Percentiles rank a stretch among this genome's conserved stretches.
Conservation (phyloP, 805 yeast genomes). For the Saccharomycopsis sp. region DNA sequence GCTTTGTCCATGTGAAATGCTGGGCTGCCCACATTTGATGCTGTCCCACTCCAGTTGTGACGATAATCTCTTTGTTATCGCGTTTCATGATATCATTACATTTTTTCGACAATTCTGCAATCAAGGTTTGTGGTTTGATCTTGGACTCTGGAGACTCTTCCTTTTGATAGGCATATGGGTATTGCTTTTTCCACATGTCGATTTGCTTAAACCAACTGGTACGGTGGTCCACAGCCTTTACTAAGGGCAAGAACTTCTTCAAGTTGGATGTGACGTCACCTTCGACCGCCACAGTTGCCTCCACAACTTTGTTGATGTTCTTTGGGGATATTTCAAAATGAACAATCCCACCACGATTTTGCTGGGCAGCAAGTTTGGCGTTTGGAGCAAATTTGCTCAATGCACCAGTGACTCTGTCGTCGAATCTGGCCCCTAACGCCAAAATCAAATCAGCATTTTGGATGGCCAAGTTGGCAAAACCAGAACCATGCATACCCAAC, state of each 20-base stretch:
- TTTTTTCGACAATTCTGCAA: slow-evolving; percentile 67
- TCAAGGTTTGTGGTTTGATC: slow-evolving; percentile 90
- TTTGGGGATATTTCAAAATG: slow-evolving; percentile 96
- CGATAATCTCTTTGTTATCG: slow-evolving; percentile 62
- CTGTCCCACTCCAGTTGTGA: slow-evolving; percentile 98
- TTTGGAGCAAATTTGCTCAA: slow-evolving; percentile 86
- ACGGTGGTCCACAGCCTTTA: slow-evolving; percentile 53
- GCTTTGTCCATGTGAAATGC: slow-evolving; percentile 87
- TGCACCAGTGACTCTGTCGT: slow-evolving; percentile 93
- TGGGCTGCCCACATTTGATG: slow-evolving; percentile 99
- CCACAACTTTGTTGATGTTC: slow-evolving; percentile 95
- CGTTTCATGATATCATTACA: slow-evolving; percentile 37
- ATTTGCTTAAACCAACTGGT: slow-evolving; percentile 72
- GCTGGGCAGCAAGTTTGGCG: slow-evolving; percentile 81
- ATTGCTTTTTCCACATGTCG: slow-evolving; percentile 73
- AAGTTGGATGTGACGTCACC: slow-evolving; percentile 88
- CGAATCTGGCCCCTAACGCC: slow-evolving; percentile 95
- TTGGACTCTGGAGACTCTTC: slow-evolving; percentile 66
- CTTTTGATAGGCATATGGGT: slow-evolving; percentile 72
- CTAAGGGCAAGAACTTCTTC: slow-evolving; percentile 60
- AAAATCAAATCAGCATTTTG: slow-evolving; percentile 89
- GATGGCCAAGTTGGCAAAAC: slow-evolving; percentile 88
- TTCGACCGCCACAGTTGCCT: slow-evolving; percentile 92
- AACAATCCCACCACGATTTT: slow-evolving; percentile 88
- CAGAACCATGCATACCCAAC: slow-evolving; percentile 98